phyloP scores from a whole-genome alignment of 1,284 basidiomycete genomes.

The Trichosporon coremiiforme region DNA sequence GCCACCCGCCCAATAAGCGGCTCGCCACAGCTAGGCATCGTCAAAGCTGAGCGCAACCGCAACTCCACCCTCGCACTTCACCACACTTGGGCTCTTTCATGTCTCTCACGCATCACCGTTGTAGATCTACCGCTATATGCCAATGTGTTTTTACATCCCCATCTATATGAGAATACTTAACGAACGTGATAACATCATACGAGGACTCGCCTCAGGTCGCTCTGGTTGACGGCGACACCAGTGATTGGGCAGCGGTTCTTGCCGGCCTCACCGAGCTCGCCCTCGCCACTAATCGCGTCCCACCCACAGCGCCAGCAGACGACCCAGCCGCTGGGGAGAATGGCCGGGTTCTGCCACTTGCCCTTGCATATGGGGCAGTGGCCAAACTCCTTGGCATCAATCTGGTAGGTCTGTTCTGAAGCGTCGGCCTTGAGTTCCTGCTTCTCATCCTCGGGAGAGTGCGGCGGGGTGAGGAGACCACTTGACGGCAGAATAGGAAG shows the following conservation, averaged over 20 bases:
- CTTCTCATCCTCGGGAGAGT: constrained; percentile 61
- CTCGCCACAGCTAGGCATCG: not conserved
- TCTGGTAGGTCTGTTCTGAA: constrained; percentile 27
- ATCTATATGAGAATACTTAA: not conserved
- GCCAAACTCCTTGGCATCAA: constrained; percentile 65
- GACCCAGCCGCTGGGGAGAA: constrained; percentile 88
- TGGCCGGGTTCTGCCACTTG: constrained; percentile 81
- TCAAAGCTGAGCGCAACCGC: not conserved
- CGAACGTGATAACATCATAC: constrained; percentile 56
- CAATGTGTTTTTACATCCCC: constrained; percentile 15
- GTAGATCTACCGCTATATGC: constrained; percentile 13
- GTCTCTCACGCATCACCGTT: constrained; percentile 2
- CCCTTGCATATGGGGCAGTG: constrained; percentile 79
- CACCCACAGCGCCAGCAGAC: constrained; percentile 94
- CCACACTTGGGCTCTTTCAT: constrained; percentile 6
- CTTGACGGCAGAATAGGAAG: constrained; percentile 58
- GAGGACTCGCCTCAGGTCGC: constrained; percentile 85
- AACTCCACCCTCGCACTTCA: not conserved
- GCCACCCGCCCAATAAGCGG: constrained; percentile 21
- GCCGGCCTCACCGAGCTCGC: constrained; percentile 40
- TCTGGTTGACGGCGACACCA: constrained; percentile 68
- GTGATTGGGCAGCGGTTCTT: constrained; percentile 82
- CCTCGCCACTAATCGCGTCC: constrained; percentile 71
- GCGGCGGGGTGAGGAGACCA: constrained; percentile 38
- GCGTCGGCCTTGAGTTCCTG: constrained; percentile 60